Evolutionary conservation across 805 yeast species (phyloP).

Genomic region (Torulaspora franciscae): DNA sequence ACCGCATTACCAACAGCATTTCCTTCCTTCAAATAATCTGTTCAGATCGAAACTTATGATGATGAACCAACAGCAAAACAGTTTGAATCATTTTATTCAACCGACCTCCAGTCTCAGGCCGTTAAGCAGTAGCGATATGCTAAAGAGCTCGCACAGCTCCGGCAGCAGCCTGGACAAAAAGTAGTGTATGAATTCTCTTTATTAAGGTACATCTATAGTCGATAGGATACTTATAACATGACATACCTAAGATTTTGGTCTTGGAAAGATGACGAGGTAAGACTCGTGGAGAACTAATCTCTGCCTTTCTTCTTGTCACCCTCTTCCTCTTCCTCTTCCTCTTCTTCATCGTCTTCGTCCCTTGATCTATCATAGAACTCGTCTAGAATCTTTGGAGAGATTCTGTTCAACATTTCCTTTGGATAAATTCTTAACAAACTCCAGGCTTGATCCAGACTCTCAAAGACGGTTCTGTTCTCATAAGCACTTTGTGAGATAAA

Average conservation of each 20-base stretch:
- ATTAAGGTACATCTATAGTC: slow-evolving; percentile 3
- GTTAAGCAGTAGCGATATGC: slow-evolving; percentile 13
- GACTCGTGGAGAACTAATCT: slow-evolving; percentile 7
- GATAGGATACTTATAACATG: slow-evolving; percentile 4
- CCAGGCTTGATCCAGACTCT: slow-evolving; percentile 98
- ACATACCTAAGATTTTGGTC: slow-evolving; percentile 2
- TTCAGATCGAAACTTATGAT: slow-evolving; percentile 12
- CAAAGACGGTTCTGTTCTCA: slow-evolving; percentile 91
- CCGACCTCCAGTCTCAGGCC: background rate
- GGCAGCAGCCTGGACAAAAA: slow-evolving; percentile 4
- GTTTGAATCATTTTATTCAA: slow-evolving; percentile 7
- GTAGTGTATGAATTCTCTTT: background rate
- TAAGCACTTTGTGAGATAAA: slow-evolving; percentile 96
- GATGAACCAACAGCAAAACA: slow-evolving; percentile 10
- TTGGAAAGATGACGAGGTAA: background rate
- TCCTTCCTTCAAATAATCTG: slow-evolving; percentile 4
- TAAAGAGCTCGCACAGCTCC: slow-evolving; percentile 18
- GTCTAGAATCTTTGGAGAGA: slow-evolving; percentile 91
- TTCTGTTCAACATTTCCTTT: slow-evolving; percentile 96
- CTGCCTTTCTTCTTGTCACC: slow-evolving; percentile 31
- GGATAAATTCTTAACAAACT: slow-evolving; percentile 96
- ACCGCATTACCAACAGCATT: slow-evolving; percentile 7
- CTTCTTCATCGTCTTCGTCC: slow-evolving; percentile 53
- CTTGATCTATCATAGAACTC: slow-evolving; percentile 93
- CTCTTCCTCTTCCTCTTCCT: slow-evolving; percentile 38